A percentile compares a stretch with the other conserved stretches of the same genome.
Conservation (phyloP, 2,329 filamentous ascomycete species). For the Diplocarpon rosae region DNA sequence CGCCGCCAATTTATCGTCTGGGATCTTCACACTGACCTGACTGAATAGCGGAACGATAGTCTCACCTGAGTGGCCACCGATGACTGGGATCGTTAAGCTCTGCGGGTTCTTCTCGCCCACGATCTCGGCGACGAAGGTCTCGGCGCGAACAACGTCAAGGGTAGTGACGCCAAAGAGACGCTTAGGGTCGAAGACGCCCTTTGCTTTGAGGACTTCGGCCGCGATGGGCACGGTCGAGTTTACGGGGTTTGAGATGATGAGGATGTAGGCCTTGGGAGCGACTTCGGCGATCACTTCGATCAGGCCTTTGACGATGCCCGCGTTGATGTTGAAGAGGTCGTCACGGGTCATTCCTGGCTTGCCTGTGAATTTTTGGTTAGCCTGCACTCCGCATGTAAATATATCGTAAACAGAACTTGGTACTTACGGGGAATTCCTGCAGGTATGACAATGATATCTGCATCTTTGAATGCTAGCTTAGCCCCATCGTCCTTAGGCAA, state of each 20-base stretch:
- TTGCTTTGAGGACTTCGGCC: constrained; percentile 89
- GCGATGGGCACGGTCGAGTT: constrained; percentile 98
- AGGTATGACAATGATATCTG: constrained; percentile 93
- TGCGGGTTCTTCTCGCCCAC: constrained; percentile 71
- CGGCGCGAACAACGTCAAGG: constrained; percentile 92
- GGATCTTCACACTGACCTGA: constrained; percentile 71
- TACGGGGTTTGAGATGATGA: constrained; percentile 98
- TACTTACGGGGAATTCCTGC: constrained; percentile 88
- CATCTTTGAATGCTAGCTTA: constrained; percentile 80
- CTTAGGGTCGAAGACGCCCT: constrained; percentile 87
- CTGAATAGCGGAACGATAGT: constrained; percentile 98
- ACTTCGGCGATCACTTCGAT: constrained; percentile 80
- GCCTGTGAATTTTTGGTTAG: constrained; percentile 41
- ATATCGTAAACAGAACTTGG: not conserved
- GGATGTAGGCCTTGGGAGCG: constrained; percentile 84
- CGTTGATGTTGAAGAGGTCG: constrained; percentile 99
- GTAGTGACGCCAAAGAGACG: constrained; percentile 98
- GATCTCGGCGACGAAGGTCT: constrained; percentile 88
- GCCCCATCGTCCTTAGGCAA: constrained; percentile 78
- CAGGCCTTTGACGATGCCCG: constrained; percentile 90
- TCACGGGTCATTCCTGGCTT: constrained; percentile 99
- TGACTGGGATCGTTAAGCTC: constrained; percentile 77
- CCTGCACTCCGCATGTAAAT: not conserved
- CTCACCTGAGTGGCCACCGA: constrained; percentile 95
- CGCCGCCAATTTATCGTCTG: constrained; percentile 79